Conservation (phyloP, 495 filamentous ascomycete genomes). For the Tuber melanosporum region DNA sequence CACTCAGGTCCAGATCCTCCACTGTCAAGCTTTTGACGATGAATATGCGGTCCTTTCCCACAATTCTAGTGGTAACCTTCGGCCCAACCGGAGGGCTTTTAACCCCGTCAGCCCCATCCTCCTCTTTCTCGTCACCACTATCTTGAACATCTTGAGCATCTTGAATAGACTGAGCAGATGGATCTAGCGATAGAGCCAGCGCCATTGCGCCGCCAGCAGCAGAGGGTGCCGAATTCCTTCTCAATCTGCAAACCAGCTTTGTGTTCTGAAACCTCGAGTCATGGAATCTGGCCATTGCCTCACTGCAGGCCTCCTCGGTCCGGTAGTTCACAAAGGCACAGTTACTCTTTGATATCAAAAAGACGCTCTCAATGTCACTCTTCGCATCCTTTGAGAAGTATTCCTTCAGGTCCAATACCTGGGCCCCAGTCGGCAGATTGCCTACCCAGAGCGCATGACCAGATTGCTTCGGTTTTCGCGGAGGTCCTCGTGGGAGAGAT, state of each 20-base stretch:
- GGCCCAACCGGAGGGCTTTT: constrained; percentile 39
- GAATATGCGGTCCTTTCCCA: constrained; percentile 67
- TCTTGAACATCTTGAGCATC: background rate
- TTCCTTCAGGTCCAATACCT: constrained; percentile 73
- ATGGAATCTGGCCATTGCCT: constrained; percentile 78
- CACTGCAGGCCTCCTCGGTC: constrained; percentile 66
- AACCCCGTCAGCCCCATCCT: constrained; percentile 10
- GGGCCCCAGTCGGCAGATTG: constrained; percentile 78
- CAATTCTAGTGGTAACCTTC: constrained; percentile 25
- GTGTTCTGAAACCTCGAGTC: constrained; percentile 85
- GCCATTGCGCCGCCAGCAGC: constrained; percentile 48
- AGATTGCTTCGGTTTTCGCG: constrained; percentile 84
- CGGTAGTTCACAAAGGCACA: constrained; percentile 97
- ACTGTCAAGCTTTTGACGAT: constrained; percentile 90
- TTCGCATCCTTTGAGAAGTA: constrained; percentile 80
- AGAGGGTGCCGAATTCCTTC: constrained; percentile 54
- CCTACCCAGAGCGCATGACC: constrained; percentile 96
- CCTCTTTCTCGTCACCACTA: constrained; percentile 33
- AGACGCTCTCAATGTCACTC: constrained; percentile 76
- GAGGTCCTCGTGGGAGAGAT: constrained; percentile 71
- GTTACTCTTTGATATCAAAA: constrained; percentile 94
- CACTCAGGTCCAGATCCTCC: constrained; percentile 90
- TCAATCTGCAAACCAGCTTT: constrained; percentile 81
- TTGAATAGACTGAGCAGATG: constrained; percentile 30
- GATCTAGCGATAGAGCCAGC: constrained; percentile 49